These are phyloP conservation scores for Helenozyma rhizophorensis DNA, from an alignment of 805 yeast genomes.

Conservation along the genomic window DNA sequence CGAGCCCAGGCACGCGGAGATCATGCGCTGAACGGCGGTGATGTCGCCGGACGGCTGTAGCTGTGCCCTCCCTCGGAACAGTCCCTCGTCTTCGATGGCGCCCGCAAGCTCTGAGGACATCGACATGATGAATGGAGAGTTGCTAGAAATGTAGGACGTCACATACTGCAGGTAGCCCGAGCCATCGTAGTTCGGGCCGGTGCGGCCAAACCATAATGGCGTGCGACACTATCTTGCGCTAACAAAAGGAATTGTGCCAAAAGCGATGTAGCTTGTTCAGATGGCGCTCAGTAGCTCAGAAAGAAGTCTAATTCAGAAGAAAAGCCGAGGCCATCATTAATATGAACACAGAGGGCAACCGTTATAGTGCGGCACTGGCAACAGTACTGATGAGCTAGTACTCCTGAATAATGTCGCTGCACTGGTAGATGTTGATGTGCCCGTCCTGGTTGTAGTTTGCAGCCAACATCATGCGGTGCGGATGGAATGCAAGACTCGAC, in stretches of 20 bases:
- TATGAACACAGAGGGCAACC: too few relatives aligned
- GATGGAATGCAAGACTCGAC: conserved; percentile 74
- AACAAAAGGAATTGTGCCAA: too few relatives aligned
- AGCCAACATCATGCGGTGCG: conserved; percentile 92
- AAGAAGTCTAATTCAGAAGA: too few relatives aligned
- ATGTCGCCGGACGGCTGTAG: conserved; percentile 24
- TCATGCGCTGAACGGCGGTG: conserved; percentile 59
- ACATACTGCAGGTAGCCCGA: too few relatives aligned
- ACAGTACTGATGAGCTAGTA: too few relatives aligned
- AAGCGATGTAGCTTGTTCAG: too few relatives aligned
- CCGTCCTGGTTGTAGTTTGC: conserved; percentile 78
- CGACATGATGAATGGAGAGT: conserved; percentile 21
- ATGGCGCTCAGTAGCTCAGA: too few relatives aligned
- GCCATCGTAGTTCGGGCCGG: not conserved
- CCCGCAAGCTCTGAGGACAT: conserved; percentile 38
- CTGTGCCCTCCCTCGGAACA: conserved; percentile 4
- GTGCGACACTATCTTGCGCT: too few relatives aligned
- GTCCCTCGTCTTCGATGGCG: conserved; percentile 31
- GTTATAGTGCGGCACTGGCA: too few relatives aligned
- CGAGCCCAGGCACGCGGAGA: conserved; percentile 76
- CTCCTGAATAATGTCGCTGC: conserved; percentile 35
- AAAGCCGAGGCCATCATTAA: too few relatives aligned
- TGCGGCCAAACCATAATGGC: too few relatives aligned
- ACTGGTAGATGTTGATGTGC: conserved; percentile 54
- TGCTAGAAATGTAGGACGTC: too few relatives aligned